phyloP scores from a whole-genome alignment of 1,139 yeast species.

The Taphrina communis region DNA sequence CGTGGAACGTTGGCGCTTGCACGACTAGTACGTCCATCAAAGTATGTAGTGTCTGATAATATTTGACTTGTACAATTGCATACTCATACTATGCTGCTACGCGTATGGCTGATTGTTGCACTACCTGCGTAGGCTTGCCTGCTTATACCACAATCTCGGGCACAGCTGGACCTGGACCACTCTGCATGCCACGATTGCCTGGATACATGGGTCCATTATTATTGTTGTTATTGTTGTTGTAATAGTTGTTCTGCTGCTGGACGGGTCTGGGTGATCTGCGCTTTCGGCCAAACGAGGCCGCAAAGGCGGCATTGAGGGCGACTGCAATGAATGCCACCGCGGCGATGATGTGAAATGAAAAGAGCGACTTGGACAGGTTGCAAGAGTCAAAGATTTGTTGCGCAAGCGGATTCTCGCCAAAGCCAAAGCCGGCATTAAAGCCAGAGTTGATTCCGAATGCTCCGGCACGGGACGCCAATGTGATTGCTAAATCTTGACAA shows the following conservation, averaged over 20 bases:
- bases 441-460: conserved; percentile 2
- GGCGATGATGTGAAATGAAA: conserved; percentile 33
- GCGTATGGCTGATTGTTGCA: neutral
- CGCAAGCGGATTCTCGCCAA: conserved; percentile 17
- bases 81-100: neutral
- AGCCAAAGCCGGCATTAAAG: conserved; percentile 1
- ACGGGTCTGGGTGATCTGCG: neutral
- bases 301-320: conserved; percentile 26
- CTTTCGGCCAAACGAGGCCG: conserved; percentile 13
- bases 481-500: conserved; percentile 24
- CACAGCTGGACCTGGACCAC: conserved; percentile 4
- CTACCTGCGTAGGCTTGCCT: neutral
- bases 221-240: neutral
- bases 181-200: neutral
- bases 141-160: conserved; percentile 23
- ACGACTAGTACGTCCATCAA: no score
- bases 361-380: conserved; percentile 31
- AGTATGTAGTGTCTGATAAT: no score
- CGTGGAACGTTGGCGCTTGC: neutral
- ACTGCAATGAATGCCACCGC: conserved; percentile 16
- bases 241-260: conserved; percentile 15
- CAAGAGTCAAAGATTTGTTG: conserved; percentile 38
- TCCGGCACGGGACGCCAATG: conserved; percentile 17
- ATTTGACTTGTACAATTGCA: neutral
- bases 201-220: neutral